Conservation (phyloP, 306 rosid genomes). For the Mucuna pruriens region DNA sequence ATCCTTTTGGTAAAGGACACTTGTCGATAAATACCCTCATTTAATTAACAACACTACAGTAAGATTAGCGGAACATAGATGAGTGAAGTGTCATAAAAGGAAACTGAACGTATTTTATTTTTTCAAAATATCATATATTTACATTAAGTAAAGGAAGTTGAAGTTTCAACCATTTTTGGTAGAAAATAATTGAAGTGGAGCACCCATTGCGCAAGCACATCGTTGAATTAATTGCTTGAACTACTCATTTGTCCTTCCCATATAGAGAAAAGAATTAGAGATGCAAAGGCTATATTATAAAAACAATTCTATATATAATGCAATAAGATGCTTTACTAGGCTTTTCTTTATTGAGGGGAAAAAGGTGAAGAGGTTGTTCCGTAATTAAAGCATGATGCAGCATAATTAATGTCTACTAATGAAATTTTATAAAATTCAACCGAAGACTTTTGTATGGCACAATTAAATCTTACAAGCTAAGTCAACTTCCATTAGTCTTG, state of each 20-base stretch:
- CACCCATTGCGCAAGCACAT: background rate
- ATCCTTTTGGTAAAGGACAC: slow-evolving; percentile 38
- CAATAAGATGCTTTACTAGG: background rate
- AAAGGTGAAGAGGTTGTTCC: background rate
- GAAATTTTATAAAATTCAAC: background rate
- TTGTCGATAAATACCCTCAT: slow-evolving; percentile 20
- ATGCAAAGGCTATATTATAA: background rate
- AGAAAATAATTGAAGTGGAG: slow-evolving; percentile 35
- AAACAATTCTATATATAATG: background rate
- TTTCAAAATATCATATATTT: background rate
- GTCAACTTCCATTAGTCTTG: background rate
- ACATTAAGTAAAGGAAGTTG: slow-evolving; percentile 11
- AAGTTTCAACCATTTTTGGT: slow-evolving; percentile 32
- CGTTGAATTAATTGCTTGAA: slow-evolving; percentile 24
- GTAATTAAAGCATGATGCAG: background rate
- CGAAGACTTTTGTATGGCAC: background rate
- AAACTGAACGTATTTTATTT: background rate
- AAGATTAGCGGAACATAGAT: background rate
- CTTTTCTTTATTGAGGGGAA: background rate
- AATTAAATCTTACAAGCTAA: background rate
- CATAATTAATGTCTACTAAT: background rate
- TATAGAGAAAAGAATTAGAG: background rate
- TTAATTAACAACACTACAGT: background rate
- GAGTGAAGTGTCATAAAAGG: background rate
- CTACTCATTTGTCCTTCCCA: slow-evolving; percentile 33